Conservation (phyloP, 768 basidiomycete genomes). For the Tephrocybe sp. region DNA sequence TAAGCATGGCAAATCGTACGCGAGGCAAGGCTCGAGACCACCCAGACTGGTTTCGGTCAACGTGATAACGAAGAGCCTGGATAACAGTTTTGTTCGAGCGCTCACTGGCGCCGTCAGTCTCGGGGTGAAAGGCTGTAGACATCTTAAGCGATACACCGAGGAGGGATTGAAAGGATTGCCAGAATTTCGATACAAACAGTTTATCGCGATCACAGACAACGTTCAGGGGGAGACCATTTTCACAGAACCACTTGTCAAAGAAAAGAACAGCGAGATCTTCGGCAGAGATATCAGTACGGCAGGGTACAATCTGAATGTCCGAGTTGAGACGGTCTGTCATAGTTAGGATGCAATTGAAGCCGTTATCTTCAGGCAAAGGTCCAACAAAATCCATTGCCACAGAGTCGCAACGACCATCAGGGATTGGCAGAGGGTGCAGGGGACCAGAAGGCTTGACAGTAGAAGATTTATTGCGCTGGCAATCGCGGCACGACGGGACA, state of each 20-base stretch:
- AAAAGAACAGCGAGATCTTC: slow-evolving; percentile 20
- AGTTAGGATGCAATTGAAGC: slow-evolving; percentile 23
- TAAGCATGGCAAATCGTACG: slow-evolving; percentile 33
- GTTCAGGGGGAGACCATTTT: slow-evolving; percentile 27
- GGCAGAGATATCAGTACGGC: slow-evolving; percentile 10
- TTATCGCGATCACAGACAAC: slow-evolving; percentile 33
- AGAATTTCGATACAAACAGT: slow-evolving; percentile 25
- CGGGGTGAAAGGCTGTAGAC: slow-evolving; percentile 36
- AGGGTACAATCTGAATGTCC: slow-evolving; percentile 19
- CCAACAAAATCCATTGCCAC: slow-evolving; percentile 32
- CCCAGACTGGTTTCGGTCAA: slow-evolving; percentile 28
- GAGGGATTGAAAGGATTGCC: slow-evolving; percentile 25
- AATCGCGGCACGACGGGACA: slow-evolving; percentile 10
- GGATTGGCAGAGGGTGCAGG: slow-evolving; percentile 22
- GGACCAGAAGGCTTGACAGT: slow-evolving; percentile 26
- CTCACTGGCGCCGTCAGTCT: slow-evolving; percentile 37
- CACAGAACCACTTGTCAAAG: slow-evolving; percentile 29
- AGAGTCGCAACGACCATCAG: slow-evolving; percentile 20
- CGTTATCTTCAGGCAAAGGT: slow-evolving; percentile 25
- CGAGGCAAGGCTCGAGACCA: slow-evolving; percentile 27
- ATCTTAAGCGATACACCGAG: slow-evolving; percentile 29
- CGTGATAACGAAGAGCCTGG: slow-evolving; percentile 26
- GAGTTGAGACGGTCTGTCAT: too few relatives aligned
- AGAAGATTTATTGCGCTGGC: slow-evolving; percentile 26
- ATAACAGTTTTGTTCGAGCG: slow-evolving; percentile 31